A percentile compares a stretch with the other conserved stretches of the same genome.
Conservation (phyloP, 768 basidiomycete species). For the Russula olivacea region DNA sequence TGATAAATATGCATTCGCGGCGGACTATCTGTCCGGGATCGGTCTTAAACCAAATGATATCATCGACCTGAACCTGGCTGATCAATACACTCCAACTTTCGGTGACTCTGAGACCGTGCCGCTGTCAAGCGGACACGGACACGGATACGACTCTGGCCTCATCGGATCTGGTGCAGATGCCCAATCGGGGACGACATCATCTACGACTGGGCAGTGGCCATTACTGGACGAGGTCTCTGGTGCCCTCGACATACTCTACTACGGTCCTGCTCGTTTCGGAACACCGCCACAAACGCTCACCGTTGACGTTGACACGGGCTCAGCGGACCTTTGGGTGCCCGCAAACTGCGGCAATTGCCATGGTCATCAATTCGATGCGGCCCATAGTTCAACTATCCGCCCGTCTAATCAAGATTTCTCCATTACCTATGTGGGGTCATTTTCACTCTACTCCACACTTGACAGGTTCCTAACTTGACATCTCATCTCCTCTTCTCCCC, state of each 20-base stretch:
- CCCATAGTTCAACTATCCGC: slow-evolving; percentile 40
- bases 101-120: background rate
- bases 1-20: slow-evolving; percentile 32
- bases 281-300: slow-evolving; percentile 47
- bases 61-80: slow-evolving; percentile 22
- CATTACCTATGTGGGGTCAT: slow-evolving; percentile 41
- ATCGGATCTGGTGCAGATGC: slow-evolving; percentile 7
- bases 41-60: slow-evolving; percentile 31
- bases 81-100: slow-evolving; percentile 26
- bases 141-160: background rate
- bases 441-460: background rate
- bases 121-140: background rate
- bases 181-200: slow-evolving; percentile 11
- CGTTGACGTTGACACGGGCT: slow-evolving; percentile 65
- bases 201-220: slow-evolving; percentile 22
- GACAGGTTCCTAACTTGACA: background rate
- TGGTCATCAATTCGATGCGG: slow-evolving; percentile 36
- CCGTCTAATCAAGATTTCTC: slow-evolving; percentile 32
- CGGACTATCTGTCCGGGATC: slow-evolving; percentile 30
- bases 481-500: too few relatives aligned
- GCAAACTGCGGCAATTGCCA: slow-evolving; percentile 37
- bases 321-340: slow-evolving; percentile 58
- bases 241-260: slow-evolving; percentile 44
- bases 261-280: slow-evolving; percentile 45
- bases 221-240: slow-evolving; percentile 39